phyloP scores from a whole-genome alignment of 768 basidiomycete species.

The Candolleomyces efflorescens region DNA sequence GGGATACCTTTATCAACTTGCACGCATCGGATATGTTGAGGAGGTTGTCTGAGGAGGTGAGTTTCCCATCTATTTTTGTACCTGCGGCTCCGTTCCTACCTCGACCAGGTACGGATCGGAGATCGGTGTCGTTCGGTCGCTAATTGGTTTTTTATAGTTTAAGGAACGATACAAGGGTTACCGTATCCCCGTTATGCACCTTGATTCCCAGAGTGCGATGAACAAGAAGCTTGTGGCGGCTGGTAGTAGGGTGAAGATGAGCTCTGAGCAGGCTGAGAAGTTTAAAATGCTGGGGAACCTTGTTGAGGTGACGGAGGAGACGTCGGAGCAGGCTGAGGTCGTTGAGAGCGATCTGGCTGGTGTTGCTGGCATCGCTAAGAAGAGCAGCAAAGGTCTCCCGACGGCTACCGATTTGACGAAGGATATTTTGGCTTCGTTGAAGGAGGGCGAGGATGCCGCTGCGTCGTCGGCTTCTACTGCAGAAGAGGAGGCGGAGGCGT shows the following conservation, averaged over 20 bases:
- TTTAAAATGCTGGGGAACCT: slow-evolving; percentile 29
- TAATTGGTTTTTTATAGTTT: slow-evolving; percentile 43
- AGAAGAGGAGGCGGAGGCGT: slow-evolving; percentile 2
- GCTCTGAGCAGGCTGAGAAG: slow-evolving; percentile 32
- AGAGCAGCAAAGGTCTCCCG: slow-evolving; percentile 10
- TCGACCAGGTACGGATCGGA: background rate
- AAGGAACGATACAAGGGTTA: slow-evolving; percentile 71
- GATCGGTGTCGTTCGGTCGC: too few species aligned
- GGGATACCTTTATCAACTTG: slow-evolving; percentile 89
- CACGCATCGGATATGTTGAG: slow-evolving; percentile 84
- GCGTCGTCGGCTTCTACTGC: background rate
- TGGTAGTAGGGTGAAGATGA: slow-evolving; percentile 42
- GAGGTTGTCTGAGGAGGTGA: slow-evolving; percentile 70
- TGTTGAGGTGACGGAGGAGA: slow-evolving; percentile 33
- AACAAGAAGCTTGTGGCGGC: slow-evolving; percentile 38
- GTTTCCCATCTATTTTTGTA: slow-evolving; percentile 16
- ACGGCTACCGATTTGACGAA: slow-evolving; percentile 14
- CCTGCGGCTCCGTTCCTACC: too few species aligned
- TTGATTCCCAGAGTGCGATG: slow-evolving; percentile 29
- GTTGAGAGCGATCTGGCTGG: slow-evolving; percentile 4
- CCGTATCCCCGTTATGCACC: slow-evolving; percentile 53
- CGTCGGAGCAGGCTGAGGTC: slow-evolving; percentile 4
- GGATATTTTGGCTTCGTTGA: slow-evolving; percentile 4
- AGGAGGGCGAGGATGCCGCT: slow-evolving; percentile 10
- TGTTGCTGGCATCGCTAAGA: background rate